Base-by-base conservation (phyloP, 2,329 filamentous ascomycete species). In the Monosporascus cannonballus region DNA sequence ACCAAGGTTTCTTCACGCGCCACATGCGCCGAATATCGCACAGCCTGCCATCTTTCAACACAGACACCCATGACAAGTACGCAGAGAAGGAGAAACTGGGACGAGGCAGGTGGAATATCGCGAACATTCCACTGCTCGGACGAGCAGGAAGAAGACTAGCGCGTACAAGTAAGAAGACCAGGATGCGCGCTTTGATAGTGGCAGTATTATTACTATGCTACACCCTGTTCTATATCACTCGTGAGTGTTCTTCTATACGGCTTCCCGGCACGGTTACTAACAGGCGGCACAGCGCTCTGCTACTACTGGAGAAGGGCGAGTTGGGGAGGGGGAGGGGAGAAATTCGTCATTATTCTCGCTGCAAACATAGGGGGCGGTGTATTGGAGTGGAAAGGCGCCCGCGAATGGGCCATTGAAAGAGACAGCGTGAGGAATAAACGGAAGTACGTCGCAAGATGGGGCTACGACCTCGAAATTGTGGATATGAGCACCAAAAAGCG, bases 401-500 rank as follows among this genome's bases (percentile, higher is more conserved):
- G 92, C 56, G 94, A 99, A 73, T 99, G 94, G 94, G 94, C 94
- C 1, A 96, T 97, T 64, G 94, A 99, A 73, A 81, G 94, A 69
- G 92, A 97, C 74, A 97, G 93, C 67, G 84, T 97, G 51, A 86
- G 86, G 69, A 99, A 99, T 74, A 99, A 99, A 77, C 86, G 87
- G 67, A 88, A 86, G 65, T 99, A 99, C 67, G 87, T 85, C 2
- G 79, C 83, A 36, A 81, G 80, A 68, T 97, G 94, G 92, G 94
- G 94, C 15, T 97, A 99, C 69, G 88, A 96, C 56, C 76, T 99
- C 54, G 94, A 99, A 69, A 87, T 97, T 66, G 90, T 96, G 60
- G 95, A 99, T 70, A 96, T 99, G 92, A 93, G 91, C 74, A 96
- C 92, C 51, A 96, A 96, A 80, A 97, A 96, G 75, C 85, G 92